phyloP scores from a whole-genome alignment of 495 filamentous ascomycete genomes.

The Copromyces sp. region DNA sequence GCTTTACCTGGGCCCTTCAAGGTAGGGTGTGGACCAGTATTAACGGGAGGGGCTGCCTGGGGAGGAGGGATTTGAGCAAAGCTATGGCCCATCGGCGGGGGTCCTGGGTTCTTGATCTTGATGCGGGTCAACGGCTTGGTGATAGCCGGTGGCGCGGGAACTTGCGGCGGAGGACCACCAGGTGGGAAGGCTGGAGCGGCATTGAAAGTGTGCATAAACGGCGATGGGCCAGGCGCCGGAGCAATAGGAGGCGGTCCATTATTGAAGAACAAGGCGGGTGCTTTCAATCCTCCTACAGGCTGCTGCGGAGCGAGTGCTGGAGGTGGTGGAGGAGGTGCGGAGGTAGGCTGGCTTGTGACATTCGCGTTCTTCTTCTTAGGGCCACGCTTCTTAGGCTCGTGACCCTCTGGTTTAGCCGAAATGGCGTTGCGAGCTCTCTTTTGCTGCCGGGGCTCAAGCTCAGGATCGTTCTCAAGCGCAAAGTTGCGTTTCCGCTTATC shows the following conservation, averaged over 20 bases:
- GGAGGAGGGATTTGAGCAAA: constrained; percentile 1
- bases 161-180: constrained; percentile 10
- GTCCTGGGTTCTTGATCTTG: constrained; percentile 19
- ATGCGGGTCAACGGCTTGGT: constrained; percentile 26
- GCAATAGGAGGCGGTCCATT: constrained; percentile 6
- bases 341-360: constrained; percentile 5
- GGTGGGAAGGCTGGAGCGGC: constrained; percentile 12
- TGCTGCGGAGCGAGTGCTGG: constrained; percentile 6
- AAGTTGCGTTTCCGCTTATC: constrained; percentile 29
- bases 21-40: constrained; percentile 7
- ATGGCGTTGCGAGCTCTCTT: constrained; percentile 10
- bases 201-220: constrained; percentile 21
- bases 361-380: constrained; percentile 10
- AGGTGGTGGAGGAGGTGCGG: constrained; percentile 15
- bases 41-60: constrained; percentile 12
- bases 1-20: constrained; percentile 10
- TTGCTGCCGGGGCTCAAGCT: constrained; percentile 15
- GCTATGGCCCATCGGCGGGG: not conserved
- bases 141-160: constrained; percentile 13
- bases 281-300: constrained; percentile 11
- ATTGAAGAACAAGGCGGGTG: constrained; percentile 13
- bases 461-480: constrained; percentile 26
- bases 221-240: constrained; percentile 10
- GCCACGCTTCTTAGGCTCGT: constrained; percentile 12
- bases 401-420: constrained; percentile 2